Conservation (phyloP, 306 rosid genomes). For the Pachyrhizus erosus region DNA sequence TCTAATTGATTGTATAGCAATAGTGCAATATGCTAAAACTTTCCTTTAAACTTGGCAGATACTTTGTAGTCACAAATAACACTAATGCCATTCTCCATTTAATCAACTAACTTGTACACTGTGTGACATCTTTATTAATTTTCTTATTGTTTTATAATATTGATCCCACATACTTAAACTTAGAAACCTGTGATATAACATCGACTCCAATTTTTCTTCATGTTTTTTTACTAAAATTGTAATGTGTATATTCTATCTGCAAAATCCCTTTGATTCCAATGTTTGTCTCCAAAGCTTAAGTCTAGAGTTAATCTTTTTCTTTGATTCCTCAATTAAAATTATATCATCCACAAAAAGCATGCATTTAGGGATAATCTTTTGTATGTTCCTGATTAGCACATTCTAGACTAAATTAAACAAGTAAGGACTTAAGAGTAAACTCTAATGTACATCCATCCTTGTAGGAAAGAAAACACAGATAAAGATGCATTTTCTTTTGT, state of each 20-base stretch:
- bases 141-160: background rate
- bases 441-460: too few species aligned
- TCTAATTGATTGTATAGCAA: background rate
- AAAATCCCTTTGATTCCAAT: background rate
- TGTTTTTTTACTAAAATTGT: background rate
- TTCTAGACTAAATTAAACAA: too few species aligned
- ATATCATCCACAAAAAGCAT: background rate
- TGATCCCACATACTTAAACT: background rate
- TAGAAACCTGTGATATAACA: background rate
- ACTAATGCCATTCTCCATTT: background rate
- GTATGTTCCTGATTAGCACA: background rate
- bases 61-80: background rate
- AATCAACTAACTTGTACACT: background rate
- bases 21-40: background rate
- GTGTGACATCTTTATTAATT: background rate
- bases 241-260: background rate
- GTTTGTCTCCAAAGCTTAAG: background rate
- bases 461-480: background rate
- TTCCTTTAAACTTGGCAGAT: background rate
- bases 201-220: background rate
- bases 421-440: too few species aligned
- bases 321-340: background rate
- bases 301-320: background rate
- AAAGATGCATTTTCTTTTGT: background rate
- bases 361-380: background rate